A percentile compares a stretch with the other conserved stretches of the same genome.
Conservation (phyloP, 257 asterid genomes). For the Solanum gandarillasii region DNA sequence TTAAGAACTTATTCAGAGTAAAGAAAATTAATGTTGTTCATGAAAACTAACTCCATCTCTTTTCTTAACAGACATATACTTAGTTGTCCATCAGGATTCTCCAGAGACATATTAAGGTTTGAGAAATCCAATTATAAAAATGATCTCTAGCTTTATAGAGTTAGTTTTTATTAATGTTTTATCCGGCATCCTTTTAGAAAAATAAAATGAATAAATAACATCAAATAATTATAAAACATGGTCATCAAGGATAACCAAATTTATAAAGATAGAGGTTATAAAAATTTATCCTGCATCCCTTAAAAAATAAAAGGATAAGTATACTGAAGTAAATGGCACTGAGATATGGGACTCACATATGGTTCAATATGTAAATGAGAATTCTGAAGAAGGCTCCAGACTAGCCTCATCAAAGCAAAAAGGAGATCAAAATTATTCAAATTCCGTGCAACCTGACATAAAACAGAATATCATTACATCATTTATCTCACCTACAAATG, state of each 20-base stretch:
- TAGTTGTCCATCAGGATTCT: neutral
- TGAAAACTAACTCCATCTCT: neutral
- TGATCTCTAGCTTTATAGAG: neutral
- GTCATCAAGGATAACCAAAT: neutral
- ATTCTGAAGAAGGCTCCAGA: slow-evolving; percentile 90
- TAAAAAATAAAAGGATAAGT: neutral
- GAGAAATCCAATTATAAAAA: neutral
- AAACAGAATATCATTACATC: slow-evolving; percentile 3
- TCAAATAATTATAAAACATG: neutral
- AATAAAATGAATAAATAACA: neutral
- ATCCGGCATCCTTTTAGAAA: neutral
- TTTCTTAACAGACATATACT: neutral
- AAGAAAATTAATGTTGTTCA: neutral
- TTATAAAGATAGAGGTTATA: neutral
- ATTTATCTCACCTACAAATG: neutral
- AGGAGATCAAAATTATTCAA: slow-evolving; percentile 62
- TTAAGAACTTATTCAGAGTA: neutral
- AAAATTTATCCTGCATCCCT: neutral
- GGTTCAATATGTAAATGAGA: slow-evolving; percentile 91
- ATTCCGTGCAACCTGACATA: slow-evolving; percentile 75
- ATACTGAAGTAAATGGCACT: neutral
- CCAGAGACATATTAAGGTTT: neutral
- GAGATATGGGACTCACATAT: slow-evolving; percentile 48
- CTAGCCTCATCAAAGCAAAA: slow-evolving; percentile 92
- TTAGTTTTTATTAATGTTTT: neutral